A percentile compares a stretch with the other conserved stretches of the same genome.
phyloP scores from a whole-genome alignment of 768 basidiomycete species.

The Tylopilus rubrobrunneus region DNA sequence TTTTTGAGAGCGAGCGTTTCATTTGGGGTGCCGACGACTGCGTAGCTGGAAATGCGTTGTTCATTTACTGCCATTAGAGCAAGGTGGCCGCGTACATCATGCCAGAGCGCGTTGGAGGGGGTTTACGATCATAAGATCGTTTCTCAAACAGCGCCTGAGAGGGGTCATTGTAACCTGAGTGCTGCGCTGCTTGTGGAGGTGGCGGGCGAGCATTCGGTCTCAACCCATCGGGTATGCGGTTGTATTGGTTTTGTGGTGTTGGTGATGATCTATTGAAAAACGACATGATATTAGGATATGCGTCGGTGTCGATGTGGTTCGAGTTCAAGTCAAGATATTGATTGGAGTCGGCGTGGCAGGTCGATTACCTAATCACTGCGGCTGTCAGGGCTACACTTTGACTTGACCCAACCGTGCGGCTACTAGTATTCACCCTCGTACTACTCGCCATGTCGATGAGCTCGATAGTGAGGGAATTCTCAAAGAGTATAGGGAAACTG shows the following conservation, averaged over 20 bases:
- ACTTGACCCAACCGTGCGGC: too few species aligned
- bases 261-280: conserved; percentile 45
- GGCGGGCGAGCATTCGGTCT: conserved; percentile 34
- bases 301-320: too few species aligned
- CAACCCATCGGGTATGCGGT: conserved; percentile 39
- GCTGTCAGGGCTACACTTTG: too few species aligned
- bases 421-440: too few species aligned
- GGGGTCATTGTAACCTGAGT: conserved; percentile 59
- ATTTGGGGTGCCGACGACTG: conserved; percentile 58
- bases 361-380: conserved; percentile 20
- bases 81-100: conserved; percentile 18
- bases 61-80: background rate
- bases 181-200: conserved; percentile 36
- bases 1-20: conserved; percentile 74
- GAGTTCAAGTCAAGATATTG: too few species aligned
- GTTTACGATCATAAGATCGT: conserved; percentile 40
- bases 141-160: conserved; percentile 49
- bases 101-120: conserved; percentile 31
- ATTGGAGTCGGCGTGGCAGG: too few species aligned
- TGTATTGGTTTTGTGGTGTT: conserved; percentile 34
- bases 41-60: conserved; percentile 36
- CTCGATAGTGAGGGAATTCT: conserved; percentile 7
- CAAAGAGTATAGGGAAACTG: conserved; percentile 19
- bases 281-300: conserved; percentile 15
- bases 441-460: conserved; percentile 6